phyloP scores from a whole-genome alignment of 345 rosid species.

The Citrus trifoliata region DNA sequence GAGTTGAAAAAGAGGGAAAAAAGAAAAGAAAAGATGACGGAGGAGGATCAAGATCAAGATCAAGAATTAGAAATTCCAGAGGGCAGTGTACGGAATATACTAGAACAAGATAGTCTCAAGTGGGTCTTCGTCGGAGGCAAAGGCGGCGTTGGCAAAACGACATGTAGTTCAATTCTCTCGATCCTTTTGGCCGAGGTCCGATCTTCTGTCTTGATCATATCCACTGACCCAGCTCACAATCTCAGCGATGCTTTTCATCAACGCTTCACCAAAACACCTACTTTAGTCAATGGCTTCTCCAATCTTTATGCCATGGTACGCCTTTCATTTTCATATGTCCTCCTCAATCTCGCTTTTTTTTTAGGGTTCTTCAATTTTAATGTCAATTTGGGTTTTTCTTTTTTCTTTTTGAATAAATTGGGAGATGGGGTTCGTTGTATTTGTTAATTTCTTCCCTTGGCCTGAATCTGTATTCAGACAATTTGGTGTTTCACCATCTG shows the following conservation, averaged over 20 bases:
- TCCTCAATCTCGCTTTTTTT: neutral
- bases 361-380: neutral
- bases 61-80: slow-evolving; percentile 45
- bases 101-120: slow-evolving; percentile 83
- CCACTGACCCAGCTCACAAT: slow-evolving; percentile 99
- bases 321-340: neutral
- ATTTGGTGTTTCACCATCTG: neutral
- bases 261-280: slow-evolving; percentile 82
- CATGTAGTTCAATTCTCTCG: slow-evolving; percentile 89
- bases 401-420: neutral
- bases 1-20: neutral
- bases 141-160: slow-evolving; percentile 98
- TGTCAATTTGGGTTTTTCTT: neutral
- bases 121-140: slow-evolving; percentile 99
- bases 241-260: slow-evolving; percentile 99
- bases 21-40: slow-evolving; percentile 16
- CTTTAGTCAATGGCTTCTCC: slow-evolving; percentile 87
- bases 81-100: slow-evolving; percentile 67
- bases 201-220: slow-evolving; percentile 91
- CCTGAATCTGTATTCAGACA: neutral
- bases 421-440: neutral
- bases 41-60: slow-evolving; percentile 23
- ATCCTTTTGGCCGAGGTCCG: slow-evolving; percentile 77
- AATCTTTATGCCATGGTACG: slow-evolving; percentile 94
- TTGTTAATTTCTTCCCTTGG: neutral